These are phyloP conservation scores for Thinopyrum elongatum DNA, from an alignment of 176 grass and related monocot species.

Conservation along the genomic window DNA sequence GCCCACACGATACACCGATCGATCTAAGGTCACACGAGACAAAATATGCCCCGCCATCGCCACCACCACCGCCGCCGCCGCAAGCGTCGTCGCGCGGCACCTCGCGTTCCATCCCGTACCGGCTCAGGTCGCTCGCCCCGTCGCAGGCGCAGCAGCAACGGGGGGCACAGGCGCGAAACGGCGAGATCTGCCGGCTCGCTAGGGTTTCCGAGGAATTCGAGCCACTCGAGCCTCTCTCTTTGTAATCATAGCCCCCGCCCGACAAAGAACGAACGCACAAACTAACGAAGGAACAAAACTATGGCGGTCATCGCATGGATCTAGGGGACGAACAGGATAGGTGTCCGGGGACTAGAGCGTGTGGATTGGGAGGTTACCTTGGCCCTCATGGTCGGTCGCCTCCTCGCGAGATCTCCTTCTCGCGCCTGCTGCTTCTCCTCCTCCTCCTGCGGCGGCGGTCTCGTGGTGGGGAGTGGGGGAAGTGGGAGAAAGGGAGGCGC, in stretches of 20 bases:
- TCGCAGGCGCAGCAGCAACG: background rate
- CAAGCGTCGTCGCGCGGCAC: conserved; percentile 17
- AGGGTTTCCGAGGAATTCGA: background rate
- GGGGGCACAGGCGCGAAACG: background rate
- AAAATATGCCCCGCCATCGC: background rate
- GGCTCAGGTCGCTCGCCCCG: background rate
- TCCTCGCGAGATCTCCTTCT: conserved; percentile 18
- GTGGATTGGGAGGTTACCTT: conserved; percentile 33
- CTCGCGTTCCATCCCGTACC: background rate
- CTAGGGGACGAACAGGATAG: background rate
- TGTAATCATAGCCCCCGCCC: conserved; percentile 43
- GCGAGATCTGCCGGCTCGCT: conserved; percentile 13
- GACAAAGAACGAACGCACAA: background rate
- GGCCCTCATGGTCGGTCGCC: conserved; percentile 65
- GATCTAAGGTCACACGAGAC: background rate
- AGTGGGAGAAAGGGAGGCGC: background rate
- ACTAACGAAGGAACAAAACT: background rate
- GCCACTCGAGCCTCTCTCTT: conserved; percentile 56
- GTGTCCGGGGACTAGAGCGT: background rate
- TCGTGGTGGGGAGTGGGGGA: background rate
- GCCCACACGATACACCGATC: background rate
- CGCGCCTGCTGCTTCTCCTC: conserved; percentile 1
- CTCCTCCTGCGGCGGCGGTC: background rate
- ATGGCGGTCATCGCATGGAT: background rate
- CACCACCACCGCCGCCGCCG: background rate